Evolutionary conservation across 371 early-diverging fungal genomes (phyloP).

Genomic region (Apophysomyces sp.): DNA sequence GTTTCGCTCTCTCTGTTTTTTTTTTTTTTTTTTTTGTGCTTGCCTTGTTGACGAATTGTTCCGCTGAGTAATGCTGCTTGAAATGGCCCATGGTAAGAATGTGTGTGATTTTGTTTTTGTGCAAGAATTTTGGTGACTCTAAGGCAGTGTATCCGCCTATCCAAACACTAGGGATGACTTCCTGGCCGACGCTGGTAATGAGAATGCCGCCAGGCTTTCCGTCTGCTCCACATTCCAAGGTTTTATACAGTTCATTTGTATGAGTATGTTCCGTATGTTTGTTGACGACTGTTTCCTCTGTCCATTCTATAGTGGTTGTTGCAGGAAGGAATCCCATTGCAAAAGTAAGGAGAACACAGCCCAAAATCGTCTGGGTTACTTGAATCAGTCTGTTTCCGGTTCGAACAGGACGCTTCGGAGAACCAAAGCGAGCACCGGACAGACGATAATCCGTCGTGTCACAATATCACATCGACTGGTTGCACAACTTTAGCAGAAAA

Average conservation of each 20-base stretch:
- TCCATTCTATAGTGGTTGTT: background rate
- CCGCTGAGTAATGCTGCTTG: conserved; percentile 24
- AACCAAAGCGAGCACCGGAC: too few relatives aligned
- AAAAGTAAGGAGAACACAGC: too few relatives aligned
- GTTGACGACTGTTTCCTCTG: background rate
- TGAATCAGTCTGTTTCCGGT: too few relatives aligned
- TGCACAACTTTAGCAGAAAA: too few relatives aligned
- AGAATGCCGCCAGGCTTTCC: conserved; percentile 50
- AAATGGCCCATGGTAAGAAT: conserved; percentile 58
- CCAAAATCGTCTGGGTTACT: too few relatives aligned
- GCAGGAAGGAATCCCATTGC: background rate
- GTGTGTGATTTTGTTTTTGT: conserved; percentile 54
- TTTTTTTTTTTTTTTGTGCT: too few relatives aligned
- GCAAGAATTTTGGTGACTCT: conserved; percentile 33
- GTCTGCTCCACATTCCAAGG: conserved; percentile 36
- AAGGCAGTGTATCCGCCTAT: conserved; percentile 49
- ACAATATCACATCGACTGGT: too few relatives aligned
- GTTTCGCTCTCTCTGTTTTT: too few relatives aligned
- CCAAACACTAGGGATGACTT: conserved; percentile 38
- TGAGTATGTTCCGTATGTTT: background rate
- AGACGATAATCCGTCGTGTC: too few relatives aligned
- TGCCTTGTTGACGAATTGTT: conserved; percentile 55
- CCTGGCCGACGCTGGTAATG: conserved; percentile 42
- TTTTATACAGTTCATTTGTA: conserved; percentile 21
- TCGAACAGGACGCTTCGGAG: too few relatives aligned